Conservation (phyloP, 768 basidiomycete species). For the Terana coerulea region DNA sequence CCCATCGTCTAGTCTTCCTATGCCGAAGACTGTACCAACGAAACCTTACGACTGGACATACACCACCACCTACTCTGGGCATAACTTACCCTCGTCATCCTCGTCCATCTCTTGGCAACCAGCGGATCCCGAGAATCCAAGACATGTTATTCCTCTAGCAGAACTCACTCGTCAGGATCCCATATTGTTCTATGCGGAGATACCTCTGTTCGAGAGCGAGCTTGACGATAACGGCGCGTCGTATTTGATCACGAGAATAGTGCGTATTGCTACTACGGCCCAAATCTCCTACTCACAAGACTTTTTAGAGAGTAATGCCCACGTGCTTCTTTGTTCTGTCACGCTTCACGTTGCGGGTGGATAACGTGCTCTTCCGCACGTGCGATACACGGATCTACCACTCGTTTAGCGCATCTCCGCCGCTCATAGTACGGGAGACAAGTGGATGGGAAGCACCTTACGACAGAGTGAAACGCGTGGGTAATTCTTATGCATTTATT, state of each 20-base stretch:
- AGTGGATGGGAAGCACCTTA: conserved; percentile 93
- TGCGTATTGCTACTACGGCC: conserved; percentile 49
- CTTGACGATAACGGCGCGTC: conserved; percentile 96
- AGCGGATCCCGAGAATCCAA: conserved; percentile 51
- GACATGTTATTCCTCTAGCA: conserved; percentile 74
- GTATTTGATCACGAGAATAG: conserved; percentile 78
- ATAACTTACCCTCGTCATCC: conserved; percentile 26
- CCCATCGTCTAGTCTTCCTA: conserved; percentile 56
- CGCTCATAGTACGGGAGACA: conserved; percentile 70
- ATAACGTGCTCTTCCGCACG: conserved; percentile 88
- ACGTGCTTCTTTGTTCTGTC: conserved; percentile 87
- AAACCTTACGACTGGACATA: conserved; percentile 99
- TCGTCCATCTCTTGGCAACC: conserved; percentile 40
- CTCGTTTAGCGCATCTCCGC: conserved; percentile 60
- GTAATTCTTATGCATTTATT: conserved; percentile 17
- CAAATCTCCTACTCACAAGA: too few relatives aligned
- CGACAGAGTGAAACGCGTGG: conserved; percentile 70
- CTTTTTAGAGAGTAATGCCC: conserved; percentile 88
- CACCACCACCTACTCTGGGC: conserved; percentile 82
- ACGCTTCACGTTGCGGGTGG: conserved; percentile 91
- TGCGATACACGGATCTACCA: conserved; percentile 91
- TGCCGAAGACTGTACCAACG: conserved; percentile 68
- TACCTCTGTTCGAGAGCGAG: conserved; percentile 94
- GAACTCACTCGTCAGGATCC: conserved; percentile 89
- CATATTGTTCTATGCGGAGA: conserved; percentile 96